A percentile compares a stretch with the other conserved stretches of the same genome.
These are phyloP conservation scores for Cyberlindnera saturnus DNA, from an alignment of 805 yeast species.

Conservation along the genomic window DNA sequence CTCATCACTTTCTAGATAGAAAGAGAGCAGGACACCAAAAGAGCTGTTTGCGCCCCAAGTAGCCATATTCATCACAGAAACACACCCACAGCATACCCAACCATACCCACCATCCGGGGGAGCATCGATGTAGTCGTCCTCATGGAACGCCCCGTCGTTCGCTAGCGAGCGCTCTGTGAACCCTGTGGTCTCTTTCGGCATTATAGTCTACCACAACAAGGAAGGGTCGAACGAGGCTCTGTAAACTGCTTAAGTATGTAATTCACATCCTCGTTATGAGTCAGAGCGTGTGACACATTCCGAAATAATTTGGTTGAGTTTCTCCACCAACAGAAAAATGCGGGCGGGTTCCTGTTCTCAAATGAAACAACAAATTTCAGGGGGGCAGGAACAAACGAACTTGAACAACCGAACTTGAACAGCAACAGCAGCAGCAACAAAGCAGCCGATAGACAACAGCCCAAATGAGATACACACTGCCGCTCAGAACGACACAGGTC, in stretches of 20 bases:
- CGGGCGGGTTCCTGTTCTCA: too few species aligned
- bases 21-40: constrained; percentile 49
- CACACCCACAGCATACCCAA: constrained; percentile 40
- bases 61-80: constrained; percentile 24
- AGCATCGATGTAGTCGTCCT: constrained; percentile 28
- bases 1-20: constrained; percentile 33
- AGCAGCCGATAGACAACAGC: not conserved
- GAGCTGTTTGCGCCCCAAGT: constrained; percentile 37
- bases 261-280: too few species aligned
- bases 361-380: too few species aligned
- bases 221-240: too few species aligned
- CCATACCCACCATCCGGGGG: constrained; percentile 45
- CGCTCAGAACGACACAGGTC: constrained; percentile 35
- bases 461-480: constrained; percentile 29
- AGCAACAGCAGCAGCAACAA: not conserved
- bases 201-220: not conserved
- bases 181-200: not conserved
- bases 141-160: constrained; percentile 17
- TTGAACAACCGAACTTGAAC: too few species aligned
- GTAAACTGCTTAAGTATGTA: too few species aligned
- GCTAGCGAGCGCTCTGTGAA: constrained; percentile 1
- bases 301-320: too few species aligned
- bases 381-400: too few species aligned
- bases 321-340: too few species aligned
- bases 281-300: too few species aligned